Base-by-base conservation (phyloP, 2,329 filamentous ascomycete species). In the Xylariaceae sp. region DNA sequence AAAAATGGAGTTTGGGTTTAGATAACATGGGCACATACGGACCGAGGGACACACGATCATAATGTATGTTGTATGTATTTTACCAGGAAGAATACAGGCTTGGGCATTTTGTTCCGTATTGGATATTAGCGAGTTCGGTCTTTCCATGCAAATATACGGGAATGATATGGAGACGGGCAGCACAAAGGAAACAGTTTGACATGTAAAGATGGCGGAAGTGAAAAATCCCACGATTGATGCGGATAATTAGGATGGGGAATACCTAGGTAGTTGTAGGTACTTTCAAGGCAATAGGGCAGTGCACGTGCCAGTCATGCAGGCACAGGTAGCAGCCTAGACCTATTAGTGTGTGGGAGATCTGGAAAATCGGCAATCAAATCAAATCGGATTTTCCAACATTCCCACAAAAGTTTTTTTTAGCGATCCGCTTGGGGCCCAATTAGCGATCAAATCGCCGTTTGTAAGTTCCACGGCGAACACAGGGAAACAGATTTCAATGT, bases 391-490 rank as follows among this genome's bases (percentile, higher is more conserved):
- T 48, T 37, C 32, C 29, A 48, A 40, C 26, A 40, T 48, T 48
- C 45, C 45, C 45, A 48, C 45, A 48, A 48, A 48, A 37, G n/a
- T n/a, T 32, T 47, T 48, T 48, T 40, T 37, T 29, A 40, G 19
- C 14, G 32, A 37, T 37, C 32, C 32, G 14, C 32, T 3, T 12
- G 32, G 32, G 12, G 12, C 32, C 32, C 32, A 37, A 37, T 37
- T 37, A 16, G 32, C 32, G 32, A 37, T 14, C 14, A 10, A 37
- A 37, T 37, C 32, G 32, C 32, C 32, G 32, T 37, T 37, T 37
- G 32, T 26, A 37, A 37, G 32, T 37, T 37, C 3, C 32, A 37
- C 32, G 32, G 5, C 32, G 32, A 37, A 10, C 6, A 37, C 5
- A 37, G 14, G 23, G 32, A 37, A 12, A 37, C 12, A 7, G 12